Base-by-base conservation (phyloP, 2,329 filamentous ascomycete genomes). In the Westerdykella aurantiaca region DNA sequence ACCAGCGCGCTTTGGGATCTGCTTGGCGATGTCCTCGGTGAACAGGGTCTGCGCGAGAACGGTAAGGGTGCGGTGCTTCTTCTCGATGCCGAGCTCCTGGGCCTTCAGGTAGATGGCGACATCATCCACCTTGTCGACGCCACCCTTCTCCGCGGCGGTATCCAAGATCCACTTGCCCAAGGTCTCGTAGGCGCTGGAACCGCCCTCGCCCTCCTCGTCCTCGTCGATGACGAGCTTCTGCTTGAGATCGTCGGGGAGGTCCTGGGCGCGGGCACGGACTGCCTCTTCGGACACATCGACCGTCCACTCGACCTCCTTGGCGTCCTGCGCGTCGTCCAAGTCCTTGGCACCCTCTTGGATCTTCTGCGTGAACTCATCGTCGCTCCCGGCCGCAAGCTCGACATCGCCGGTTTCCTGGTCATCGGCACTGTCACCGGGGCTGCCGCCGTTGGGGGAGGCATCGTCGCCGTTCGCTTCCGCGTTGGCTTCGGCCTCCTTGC, bases 231-330 rank as follows among this genome's bases (percentile, higher is more conserved):
- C 88, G 53, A 97, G 83, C 65, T 88, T 86, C 66, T 87, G 84
- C 80, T 96, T 95, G 66, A 98, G 85, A 65, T 97, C 93, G 55
- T 83, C 84, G n/a, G 93, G 88, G 41, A 98, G 85, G 54, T 89
- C 84, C 70, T 91, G 86, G 67, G 90, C 88, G 69, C 93, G 93
- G 60, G 91, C 91, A 74, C 86, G 90, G 75, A 97, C 86, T 54
- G 93, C 93, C 68, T 89, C 89, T 68, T 90, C 88, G 52, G 90
- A 96, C 75, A 94, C 93, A 68, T 98, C 93, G 47, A 97, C 88
- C 50, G 90, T 87, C 93, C 93, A 98, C 55, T 95, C 81, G 50
- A 95, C 83, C 54, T 96, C 88, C 69, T 90, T 87, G 61, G 81
- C 78, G 60, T 85, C 81, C 43, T 81, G 77, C 21, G 75, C 72